Evolutionary conservation across 2,329 filamentous ascomycete genomes (phyloP).

Genomic region (Bertia moriformis): DNA sequence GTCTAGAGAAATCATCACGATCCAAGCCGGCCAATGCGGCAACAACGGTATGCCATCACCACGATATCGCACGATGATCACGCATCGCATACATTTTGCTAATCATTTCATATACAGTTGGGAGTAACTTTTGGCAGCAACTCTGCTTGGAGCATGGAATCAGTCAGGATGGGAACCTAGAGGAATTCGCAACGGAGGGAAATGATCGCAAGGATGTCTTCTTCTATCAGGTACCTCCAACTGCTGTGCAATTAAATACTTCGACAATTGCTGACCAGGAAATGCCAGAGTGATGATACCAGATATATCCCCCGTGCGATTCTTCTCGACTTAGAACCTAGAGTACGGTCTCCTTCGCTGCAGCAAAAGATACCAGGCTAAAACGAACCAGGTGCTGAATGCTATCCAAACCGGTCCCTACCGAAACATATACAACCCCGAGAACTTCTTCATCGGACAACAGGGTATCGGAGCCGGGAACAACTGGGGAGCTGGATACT

Average conservation of each 20-base stretch:
- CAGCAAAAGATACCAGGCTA: neutral
- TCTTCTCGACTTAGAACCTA: conserved; percentile 80
- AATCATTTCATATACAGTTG: conserved; percentile 40
- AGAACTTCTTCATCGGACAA: conserved; percentile 96
- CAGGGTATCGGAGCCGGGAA: conserved; percentile 88
- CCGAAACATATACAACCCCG: conserved; percentile 97
- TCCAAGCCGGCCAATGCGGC: conserved; percentile 97
- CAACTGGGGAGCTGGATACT: conserved; percentile 95
- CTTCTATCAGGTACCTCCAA: conserved; percentile 53
- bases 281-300: conserved; percentile 73
- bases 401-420: conserved; percentile 86
- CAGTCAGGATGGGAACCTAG: conserved; percentile 89
- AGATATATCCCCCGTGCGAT: conserved; percentile 95
- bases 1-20: conserved; percentile 92
- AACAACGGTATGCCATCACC: conserved; percentile 66
- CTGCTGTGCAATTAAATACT: neutral
- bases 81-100: conserved; percentile 1
- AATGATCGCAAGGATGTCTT: conserved; percentile 98
- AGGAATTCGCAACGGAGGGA: conserved; percentile 94
- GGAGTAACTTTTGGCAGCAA: conserved; percentile 97
- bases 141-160: conserved; percentile 96
- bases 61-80: neutral
- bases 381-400: conserved; percentile 54
- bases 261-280: neutral
- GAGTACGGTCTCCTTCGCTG: conserved; percentile 17